phyloP scores from a whole-genome alignment of 306 rosid species.

The Medicago lupulina region DNA sequence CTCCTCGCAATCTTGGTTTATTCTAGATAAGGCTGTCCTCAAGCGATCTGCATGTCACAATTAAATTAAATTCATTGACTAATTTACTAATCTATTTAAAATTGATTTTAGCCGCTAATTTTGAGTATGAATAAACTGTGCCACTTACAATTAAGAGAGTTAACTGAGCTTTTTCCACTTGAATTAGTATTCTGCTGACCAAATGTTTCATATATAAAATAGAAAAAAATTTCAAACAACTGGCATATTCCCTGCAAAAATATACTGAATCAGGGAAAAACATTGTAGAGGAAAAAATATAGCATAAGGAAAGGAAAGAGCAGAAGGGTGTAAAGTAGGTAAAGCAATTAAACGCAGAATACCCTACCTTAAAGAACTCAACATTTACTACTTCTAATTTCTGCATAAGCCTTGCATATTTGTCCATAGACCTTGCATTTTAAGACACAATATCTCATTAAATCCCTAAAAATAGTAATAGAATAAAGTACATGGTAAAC shows the following conservation, averaged over 20 bases:
- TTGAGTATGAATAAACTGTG: slow-evolving; percentile 34
- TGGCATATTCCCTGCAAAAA: slow-evolving; percentile 96
- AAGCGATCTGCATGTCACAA: slow-evolving; percentile 74
- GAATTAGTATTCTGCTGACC: slow-evolving; percentile 73
- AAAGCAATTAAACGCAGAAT: slow-evolving; percentile 33
- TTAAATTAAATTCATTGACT: slow-evolving; percentile 44
- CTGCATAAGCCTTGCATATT: slow-evolving; percentile 98
- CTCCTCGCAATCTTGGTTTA: slow-evolving; percentile 85
- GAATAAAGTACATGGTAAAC: slow-evolving; percentile 20
- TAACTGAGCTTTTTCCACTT: slow-evolving; percentile 71
- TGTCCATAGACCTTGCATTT: slow-evolving; percentile 88
- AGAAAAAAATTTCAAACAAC: slow-evolving; percentile 82
- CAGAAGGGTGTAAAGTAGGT: slow-evolving; percentile 1
- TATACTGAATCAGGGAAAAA: slow-evolving; percentile 67
- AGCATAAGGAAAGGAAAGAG: slow-evolving; percentile 35
- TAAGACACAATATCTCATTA: slow-evolving; percentile 47
- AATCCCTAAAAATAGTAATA: slow-evolving; percentile 28
- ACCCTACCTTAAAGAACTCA: slow-evolving; percentile 88
- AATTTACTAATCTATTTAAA: slow-evolving; percentile 42
- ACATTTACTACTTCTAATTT: slow-evolving; percentile 80
- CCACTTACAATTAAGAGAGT: slow-evolving; percentile 75
- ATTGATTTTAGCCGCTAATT: slow-evolving; percentile 36
- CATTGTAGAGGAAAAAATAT: slow-evolving; percentile 45
- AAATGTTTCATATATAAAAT: slow-evolving; percentile 79
- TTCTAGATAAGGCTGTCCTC: slow-evolving; percentile 84